Conservation (phyloP, 164 flowering plant genomes). For the Warburgia ugandensis region DNA sequence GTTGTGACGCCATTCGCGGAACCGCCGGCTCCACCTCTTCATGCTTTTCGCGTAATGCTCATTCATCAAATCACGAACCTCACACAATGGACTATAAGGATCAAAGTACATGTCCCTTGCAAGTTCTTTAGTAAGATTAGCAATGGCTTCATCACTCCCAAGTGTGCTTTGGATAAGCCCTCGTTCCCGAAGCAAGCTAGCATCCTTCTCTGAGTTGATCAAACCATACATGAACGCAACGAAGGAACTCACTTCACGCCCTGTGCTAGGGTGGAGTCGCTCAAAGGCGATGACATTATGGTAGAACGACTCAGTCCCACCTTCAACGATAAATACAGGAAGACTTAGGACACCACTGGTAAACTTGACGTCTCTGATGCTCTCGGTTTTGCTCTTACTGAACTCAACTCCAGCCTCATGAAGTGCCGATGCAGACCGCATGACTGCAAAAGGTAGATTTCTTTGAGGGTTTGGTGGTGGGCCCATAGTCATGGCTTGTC, state of each 20-base stretch:
- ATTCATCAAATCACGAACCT: background rate
- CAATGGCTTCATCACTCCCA: conserved; percentile 1
- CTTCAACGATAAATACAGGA: background rate
- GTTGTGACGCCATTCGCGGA: conserved; percentile 6
- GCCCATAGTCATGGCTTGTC: background rate
- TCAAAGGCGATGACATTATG: conserved; percentile 7
- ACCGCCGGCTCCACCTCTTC: conserved; percentile 4
- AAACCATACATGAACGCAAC: conserved; percentile 3
- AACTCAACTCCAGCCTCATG: conserved; percentile 4
- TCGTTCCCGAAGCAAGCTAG: background rate
- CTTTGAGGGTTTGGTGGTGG: background rate
- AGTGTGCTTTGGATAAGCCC: background rate
- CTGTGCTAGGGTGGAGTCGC: conserved; percentile 3
- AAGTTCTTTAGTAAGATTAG: background rate
- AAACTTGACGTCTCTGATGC: conserved; percentile 3
- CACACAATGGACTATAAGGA: background rate
- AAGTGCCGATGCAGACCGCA: background rate
- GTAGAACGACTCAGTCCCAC: conserved; percentile 1
- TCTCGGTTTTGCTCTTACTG: background rate
- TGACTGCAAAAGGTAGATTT: background rate
- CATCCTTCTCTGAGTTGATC: conserved; percentile 6
- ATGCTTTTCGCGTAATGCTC: background rate
- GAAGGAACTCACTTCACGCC: conserved; percentile 5
- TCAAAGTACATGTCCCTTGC: conserved; percentile 6
- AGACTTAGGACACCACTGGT: background rate